phyloP scores from a whole-genome alignment of 495 filamentous ascomycete species.

The Usnea hakonensis region DNA sequence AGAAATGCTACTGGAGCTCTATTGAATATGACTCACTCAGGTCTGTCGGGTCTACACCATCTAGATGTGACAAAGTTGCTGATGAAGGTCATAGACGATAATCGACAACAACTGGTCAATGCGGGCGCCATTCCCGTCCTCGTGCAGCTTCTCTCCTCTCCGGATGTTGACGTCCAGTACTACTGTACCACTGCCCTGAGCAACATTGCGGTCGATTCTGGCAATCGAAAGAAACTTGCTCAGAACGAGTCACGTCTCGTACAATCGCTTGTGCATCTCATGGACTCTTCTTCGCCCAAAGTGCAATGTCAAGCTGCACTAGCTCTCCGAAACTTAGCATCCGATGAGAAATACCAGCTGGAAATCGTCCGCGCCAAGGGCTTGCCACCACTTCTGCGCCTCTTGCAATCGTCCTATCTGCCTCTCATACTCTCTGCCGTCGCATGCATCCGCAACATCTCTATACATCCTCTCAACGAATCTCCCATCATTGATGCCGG shows the following conservation, averaged over 20 bases:
- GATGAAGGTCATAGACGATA: conserved; percentile 60
- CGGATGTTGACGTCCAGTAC: conserved; percentile 96
- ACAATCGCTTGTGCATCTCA: conserved; percentile 86
- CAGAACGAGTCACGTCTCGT: conserved; percentile 83
- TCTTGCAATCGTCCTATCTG: conserved; percentile 89
- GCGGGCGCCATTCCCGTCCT: conserved; percentile 94
- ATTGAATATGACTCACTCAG: conserved; percentile 98
- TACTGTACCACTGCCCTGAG: conserved; percentile 98
- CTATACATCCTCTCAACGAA: conserved; percentile 96
- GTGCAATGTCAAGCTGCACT: conserved; percentile 97
- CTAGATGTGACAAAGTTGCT: conserved; percentile 8
- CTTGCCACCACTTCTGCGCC: conserved; percentile 71
- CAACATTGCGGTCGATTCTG: conserved; percentile 93
- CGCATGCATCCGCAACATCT: conserved; percentile 97
- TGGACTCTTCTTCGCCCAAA: conserved; percentile 95
- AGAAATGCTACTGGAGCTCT: conserved; percentile 93
- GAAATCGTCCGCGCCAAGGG: conserved; percentile 90
- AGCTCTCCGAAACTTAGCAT: conserved; percentile 88
- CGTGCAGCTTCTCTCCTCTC: conserved; percentile 82
- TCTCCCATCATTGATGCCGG: conserved; percentile 99
- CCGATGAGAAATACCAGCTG: conserved; percentile 96
- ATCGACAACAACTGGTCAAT: conserved; percentile 92
- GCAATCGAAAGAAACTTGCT: conserved; percentile 82
- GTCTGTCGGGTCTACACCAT: conserved; percentile 41
- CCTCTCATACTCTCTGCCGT: conserved; percentile 95